phyloP scores from a whole-genome alignment of 1,139 yeast species.

The Pichia sp. region DNA sequence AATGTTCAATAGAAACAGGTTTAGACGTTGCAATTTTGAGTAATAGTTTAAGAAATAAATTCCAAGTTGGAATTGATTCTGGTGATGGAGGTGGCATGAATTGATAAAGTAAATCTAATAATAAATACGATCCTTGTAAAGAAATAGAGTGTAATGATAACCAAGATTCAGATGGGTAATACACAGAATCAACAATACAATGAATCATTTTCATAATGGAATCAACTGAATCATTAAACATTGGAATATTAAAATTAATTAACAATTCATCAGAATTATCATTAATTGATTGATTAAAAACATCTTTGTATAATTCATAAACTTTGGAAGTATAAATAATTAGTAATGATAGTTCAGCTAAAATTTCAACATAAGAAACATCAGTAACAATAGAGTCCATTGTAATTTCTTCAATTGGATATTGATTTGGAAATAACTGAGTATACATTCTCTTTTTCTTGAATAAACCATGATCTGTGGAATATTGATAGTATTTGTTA shows the following conservation, averaged over 20 bases:
- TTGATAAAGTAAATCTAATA: conserved; percentile 36
- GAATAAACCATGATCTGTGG: conserved; percentile 41
- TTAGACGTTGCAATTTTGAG: conserved; percentile 47
- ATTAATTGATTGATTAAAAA: conserved; percentile 2
- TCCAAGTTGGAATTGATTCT: conserved; percentile 58
- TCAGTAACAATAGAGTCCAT: conserved; percentile 73
- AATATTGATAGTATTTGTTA: conserved; percentile 46
- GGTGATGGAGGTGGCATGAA: conserved; percentile 46
- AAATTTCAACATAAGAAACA: conserved; percentile 62
- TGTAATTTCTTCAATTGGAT: conserved; percentile 60
- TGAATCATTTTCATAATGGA: conserved; percentile 5
- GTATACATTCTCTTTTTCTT: conserved; percentile 60
- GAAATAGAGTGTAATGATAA: conserved; percentile 35
- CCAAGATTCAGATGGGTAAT: conserved; percentile 64
- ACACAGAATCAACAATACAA: conserved; percentile 6
- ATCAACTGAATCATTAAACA: conserved; percentile 1
- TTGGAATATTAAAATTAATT: conserved; percentile 3
- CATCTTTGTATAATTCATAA: conserved; percentile 5
- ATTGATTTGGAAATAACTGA: conserved; percentile 57
- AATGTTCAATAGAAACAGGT: conserved; percentile 56
- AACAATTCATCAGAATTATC: conserved; percentile 1
- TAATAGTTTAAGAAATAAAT: conserved; percentile 53
- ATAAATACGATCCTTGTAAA: conserved; percentile 8
- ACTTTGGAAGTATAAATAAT: conserved; percentile 43
- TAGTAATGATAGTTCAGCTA: conserved; percentile 61